Percentiles rank a stretch among this genome's conserved stretches.
Evolutionary conservation across 78 protist genomes (phyloP).

Genomic region (Polysphondylium violaceum): DNA sequence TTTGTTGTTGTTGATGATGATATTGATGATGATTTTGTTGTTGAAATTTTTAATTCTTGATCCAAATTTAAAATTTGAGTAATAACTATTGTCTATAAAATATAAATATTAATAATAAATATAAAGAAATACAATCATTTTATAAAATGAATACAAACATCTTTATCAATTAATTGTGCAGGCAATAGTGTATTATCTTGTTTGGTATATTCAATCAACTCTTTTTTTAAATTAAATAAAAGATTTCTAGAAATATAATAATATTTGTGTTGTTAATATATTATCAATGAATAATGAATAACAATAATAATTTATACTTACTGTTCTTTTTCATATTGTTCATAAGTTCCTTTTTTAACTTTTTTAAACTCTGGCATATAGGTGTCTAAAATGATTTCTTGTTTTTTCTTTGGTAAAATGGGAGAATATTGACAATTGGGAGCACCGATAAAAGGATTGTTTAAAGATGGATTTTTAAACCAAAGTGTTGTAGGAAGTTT

Average conservation of each 20-base stretch:
- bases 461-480: conserved; percentile 59
- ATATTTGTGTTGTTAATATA: not conserved
- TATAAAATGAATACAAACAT: not conserved
- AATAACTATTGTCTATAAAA: conserved; percentile 44
- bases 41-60: no score
- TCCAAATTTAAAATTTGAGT: conserved; percentile 18
- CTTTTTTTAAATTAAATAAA: conserved; percentile 16
- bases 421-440: not conserved
- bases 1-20: not conserved
- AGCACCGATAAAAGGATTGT: conserved; percentile 41
- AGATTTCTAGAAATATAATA: not conserved
- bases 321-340: conserved; percentile 25
- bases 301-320: not conserved
- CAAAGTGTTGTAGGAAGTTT: conserved; percentile 18
- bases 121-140: not conserved
- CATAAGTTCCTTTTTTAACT: conserved; percentile 38
- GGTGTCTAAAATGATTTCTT: not conserved
- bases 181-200: conserved; percentile 45
- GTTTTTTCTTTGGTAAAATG: conserved; percentile 42
- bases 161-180: conserved; percentile 25
- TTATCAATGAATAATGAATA: not conserved
- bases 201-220: conserved; percentile 30
- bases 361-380: conserved; percentile 20
- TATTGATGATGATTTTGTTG: not conserved
- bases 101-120: not conserved